Percentiles rank a stretch among this genome's conserved stretches.
phyloP scores from a whole-genome alignment of 2,329 filamentous ascomycete genomes.

The Trichoderma pleuroti region DNA sequence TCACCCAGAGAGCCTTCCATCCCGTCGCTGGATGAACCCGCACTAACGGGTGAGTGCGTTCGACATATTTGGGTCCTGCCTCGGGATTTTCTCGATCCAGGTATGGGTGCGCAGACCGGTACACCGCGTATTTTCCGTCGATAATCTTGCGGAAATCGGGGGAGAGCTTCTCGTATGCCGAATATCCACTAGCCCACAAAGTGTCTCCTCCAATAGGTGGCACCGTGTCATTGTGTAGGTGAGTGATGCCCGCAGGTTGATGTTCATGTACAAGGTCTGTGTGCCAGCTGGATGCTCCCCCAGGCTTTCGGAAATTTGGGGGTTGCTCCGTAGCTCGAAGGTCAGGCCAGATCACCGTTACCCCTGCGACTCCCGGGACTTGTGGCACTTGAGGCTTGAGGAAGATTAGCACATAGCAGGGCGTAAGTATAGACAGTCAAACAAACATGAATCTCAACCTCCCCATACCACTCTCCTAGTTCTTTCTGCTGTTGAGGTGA shows the following conservation, averaged over 20 bases:
- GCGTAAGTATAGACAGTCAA: too few species aligned
- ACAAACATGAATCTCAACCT: conserved; percentile 65
- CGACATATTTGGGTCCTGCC: conserved; percentile 62
- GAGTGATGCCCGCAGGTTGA: conserved; percentile 67
- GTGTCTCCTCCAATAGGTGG: conserved; percentile 66
- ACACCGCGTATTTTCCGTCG: conserved; percentile 63
- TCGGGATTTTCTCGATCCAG: conserved; percentile 60
- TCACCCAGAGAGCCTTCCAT: conserved; percentile 72
- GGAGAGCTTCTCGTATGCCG: conserved; percentile 69
- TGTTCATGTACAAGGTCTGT: conserved; percentile 67
- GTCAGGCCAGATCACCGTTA: conserved; percentile 67
- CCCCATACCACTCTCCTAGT: conserved; percentile 61
- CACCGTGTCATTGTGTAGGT: conserved; percentile 66
- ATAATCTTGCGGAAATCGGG: conserved; percentile 68
- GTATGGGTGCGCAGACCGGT: conserved; percentile 63
- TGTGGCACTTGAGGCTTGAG: conserved; percentile 65
- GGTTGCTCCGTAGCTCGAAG: conserved; percentile 58
- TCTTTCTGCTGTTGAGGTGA: conserved; percentile 59
- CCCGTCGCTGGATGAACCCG: conserved; percentile 69
- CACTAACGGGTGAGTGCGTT: conserved; percentile 65
- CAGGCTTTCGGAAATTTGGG: conserved; percentile 63
- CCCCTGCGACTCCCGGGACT: conserved; percentile 63
- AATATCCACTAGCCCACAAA: conserved; percentile 67
- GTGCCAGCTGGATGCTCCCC: conserved; percentile 67
- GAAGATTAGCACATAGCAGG: background rate